Evolutionary conservation across 163 green algal species (phyloP).

Genomic region (Coccomyxa subellipsoidea): DNA sequence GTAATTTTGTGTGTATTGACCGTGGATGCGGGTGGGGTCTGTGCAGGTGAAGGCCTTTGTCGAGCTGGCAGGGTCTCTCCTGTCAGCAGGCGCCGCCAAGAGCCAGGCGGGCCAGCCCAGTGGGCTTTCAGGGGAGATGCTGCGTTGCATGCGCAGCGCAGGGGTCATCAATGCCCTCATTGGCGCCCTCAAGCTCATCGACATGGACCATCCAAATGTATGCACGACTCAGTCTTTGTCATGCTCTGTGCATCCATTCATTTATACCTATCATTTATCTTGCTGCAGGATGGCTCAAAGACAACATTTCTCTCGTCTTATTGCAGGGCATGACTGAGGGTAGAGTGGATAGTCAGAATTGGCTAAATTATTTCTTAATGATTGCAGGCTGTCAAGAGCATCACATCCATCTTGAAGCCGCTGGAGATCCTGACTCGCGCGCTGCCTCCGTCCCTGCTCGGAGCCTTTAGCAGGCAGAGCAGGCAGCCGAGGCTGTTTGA

Average conservation of each 20-base stretch:
- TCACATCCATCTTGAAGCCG: constrained; percentile 70
- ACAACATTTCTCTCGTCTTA: not conserved
- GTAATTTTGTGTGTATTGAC: too few relatives aligned
- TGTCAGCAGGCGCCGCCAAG: constrained; percentile 35
- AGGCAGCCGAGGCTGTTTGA: not conserved
- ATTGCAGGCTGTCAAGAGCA: constrained; percentile 45
- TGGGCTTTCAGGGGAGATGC: constrained; percentile 58
- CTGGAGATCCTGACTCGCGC: constrained; percentile 81
- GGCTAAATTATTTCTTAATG: not conserved
- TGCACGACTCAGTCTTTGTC: not conserved
- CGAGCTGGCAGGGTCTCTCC: constrained; percentile 53
- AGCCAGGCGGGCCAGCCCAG: not conserved
- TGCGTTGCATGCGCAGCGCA: constrained; percentile 71
- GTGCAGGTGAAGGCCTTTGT: constrained; percentile 66
- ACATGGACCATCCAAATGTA: constrained; percentile 71
- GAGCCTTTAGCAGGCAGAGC: not conserved
- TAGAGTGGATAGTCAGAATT: not conserved
- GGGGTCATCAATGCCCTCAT: constrained; percentile 70
- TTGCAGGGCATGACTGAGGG: not conserved
- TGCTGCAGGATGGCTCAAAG: too few relatives aligned
- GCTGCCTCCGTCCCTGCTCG: constrained; percentile 3
- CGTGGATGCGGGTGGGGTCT: too few relatives aligned
- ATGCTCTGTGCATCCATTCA: too few relatives aligned
- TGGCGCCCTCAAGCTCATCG: constrained; percentile 60
- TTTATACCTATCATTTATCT: too few relatives aligned